Evolutionary conservation across 2,329 filamentous ascomycete genomes (phyloP), one percentile per base, ranked within the genome.

Genomic region (Claviceps sp.): DNA sequence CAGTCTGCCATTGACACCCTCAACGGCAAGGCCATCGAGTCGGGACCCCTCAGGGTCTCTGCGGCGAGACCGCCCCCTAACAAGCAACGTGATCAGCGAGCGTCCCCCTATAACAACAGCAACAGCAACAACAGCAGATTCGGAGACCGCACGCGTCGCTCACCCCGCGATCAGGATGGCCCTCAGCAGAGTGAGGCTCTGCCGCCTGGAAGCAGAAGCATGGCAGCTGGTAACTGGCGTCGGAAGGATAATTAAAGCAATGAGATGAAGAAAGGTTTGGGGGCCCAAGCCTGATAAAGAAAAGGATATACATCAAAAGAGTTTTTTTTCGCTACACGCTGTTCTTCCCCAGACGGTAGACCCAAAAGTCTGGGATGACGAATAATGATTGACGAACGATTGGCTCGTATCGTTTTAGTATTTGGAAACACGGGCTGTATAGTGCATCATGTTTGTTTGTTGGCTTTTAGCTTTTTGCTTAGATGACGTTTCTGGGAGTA

Each of bases 1-100:
- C 63, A 72, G 37, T 64, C 65, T 9, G 81, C 79, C 22, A 70
- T 78, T 1, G 59, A 56, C 30, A 45, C 57, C 1, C 57, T 66
- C 0, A 54, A 63, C 20, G 62, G 61, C 3, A 58, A 51, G 18
- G 37, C 53, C 3, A 53, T 56, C 14, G 49, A 60, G 11, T 59
- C 58, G 5, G 63, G 62, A 20, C 58, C 40, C 7, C 45, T 60
- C 4, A 58, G 53, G 51, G 56, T 57, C 4, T 54, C 52, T 1
- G 36, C 55, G 38, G 57, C 58, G 22, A 49, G 40, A 24, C 52
- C 52, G 3, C 37, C 52, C 11, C 44, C 48, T 2, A 47, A 47
- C 18, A 47, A 49, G 52, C 38, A 49, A 38, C 50, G 46, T 7
- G 46, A 49, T 11, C 41, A 44, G 41, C 47, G 52, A 14, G 42